phyloP scores from a whole-genome alignment of 1,139 yeast species.

The Yamadazyma conglobata region DNA sequence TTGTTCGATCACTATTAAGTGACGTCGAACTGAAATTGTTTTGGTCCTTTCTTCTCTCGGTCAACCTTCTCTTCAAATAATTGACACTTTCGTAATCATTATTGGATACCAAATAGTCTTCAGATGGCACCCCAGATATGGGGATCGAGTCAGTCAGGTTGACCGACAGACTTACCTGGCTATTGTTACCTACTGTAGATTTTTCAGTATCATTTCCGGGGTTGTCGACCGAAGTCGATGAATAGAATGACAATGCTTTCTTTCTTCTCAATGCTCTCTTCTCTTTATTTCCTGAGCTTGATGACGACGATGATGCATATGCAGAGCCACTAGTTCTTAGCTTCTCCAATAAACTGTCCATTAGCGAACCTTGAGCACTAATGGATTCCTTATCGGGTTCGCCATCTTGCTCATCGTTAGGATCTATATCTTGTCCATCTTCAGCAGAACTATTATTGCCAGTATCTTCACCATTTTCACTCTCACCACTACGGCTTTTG shows the following conservation, averaged over 20 bases:
- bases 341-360: slow-evolving; percentile 38
- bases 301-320: slow-evolving; percentile 2
- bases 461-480: background rate
- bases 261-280: slow-evolving; percentile 24
- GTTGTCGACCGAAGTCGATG: slow-evolving; percentile 28
- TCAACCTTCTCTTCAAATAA: slow-evolving; percentile 35
- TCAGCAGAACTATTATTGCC: slow-evolving; percentile 1
- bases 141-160: too few species aligned
- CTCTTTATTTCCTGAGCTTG: slow-evolving; percentile 6
- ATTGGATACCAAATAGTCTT: too few species aligned
- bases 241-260: slow-evolving; percentile 36
- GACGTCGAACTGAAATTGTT: slow-evolving; percentile 14
- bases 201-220: slow-evolving; percentile 1
- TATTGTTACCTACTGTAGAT: background rate
- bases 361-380: slow-evolving; percentile 23
- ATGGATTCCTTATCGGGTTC: slow-evolving; percentile 11
- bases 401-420: slow-evolving; percentile 2
- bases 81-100: slow-evolving; percentile 43
- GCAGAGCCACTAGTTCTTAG: slow-evolving; percentile 31
- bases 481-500: slow-evolving; percentile 2
- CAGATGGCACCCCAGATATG: too few species aligned
- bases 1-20: slow-evolving; percentile 23
- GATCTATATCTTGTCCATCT: slow-evolving; percentile 15
- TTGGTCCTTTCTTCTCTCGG: slow-evolving; percentile 27
- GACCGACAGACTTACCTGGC: too few species aligned